phyloP scores from a whole-genome alignment of 2,329 filamentous ascomycete species.

The Claviceps africana region DNA sequence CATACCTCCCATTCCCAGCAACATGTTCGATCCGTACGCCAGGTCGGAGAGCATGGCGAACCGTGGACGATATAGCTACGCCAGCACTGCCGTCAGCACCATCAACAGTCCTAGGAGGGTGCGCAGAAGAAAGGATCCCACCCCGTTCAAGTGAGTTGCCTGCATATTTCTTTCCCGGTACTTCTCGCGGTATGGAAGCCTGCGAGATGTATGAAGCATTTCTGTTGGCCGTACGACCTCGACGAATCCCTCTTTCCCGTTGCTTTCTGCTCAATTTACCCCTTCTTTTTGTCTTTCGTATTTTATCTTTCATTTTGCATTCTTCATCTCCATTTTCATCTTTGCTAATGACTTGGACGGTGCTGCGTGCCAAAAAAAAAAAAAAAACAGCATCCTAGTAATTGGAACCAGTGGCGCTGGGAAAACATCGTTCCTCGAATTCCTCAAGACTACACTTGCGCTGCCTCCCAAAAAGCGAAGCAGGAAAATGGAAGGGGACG shows the following conservation, averaged over 20 bases:
- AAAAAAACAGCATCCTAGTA: conserved; percentile 58
- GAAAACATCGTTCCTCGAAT: conserved; percentile 95
- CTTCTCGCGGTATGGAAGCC: too few relatives aligned
- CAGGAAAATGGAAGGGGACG: conserved; percentile 43
- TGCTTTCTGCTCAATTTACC: too few relatives aligned
- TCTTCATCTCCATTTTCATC: background rate
- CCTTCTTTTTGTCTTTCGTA: background rate
- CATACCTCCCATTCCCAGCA: conserved; percentile 45
- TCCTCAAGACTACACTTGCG: conserved; percentile 75
- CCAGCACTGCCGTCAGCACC: conserved; percentile 78
- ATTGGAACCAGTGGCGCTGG: conserved; percentile 77
- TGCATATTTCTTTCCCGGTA: background rate
- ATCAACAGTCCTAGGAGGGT: conserved; percentile 88
- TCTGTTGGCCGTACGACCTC: background rate
- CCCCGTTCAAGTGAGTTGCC: conserved; percentile 86
- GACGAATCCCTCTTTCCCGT: background rate
- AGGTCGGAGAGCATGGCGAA: conserved; percentile 92
- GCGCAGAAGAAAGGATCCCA: conserved; percentile 89
- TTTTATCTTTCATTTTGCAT: background rate
- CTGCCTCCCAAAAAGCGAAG: conserved; percentile 66
- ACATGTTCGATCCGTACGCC: conserved; percentile 61
- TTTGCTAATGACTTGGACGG: conserved; percentile 4
- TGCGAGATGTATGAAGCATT: too few relatives aligned
- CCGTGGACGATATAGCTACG: conserved; percentile 90
- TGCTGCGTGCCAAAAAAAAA: too few relatives aligned